These are phyloP conservation scores for Bisporella sp. DNA, from an alignment of 2,329 filamentous ascomycete species.

Conservation along the genomic window DNA sequence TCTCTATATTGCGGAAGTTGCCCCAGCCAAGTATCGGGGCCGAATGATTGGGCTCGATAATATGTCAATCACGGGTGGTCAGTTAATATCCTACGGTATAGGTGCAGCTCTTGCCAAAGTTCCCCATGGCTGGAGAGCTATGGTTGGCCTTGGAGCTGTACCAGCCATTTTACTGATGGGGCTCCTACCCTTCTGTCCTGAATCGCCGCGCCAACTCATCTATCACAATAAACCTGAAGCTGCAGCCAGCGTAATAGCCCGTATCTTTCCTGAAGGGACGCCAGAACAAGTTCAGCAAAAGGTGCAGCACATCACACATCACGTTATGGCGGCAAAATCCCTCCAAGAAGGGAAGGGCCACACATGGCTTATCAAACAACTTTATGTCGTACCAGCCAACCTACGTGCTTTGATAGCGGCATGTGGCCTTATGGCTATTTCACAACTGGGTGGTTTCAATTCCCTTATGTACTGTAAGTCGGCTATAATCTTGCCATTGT, in stretches of 20 bases:
- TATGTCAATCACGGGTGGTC: slow-evolving; percentile 58
- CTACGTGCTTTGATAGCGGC: slow-evolving; percentile 38
- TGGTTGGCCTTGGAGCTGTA: slow-evolving; percentile 64
- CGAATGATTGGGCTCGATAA: slow-evolving; percentile 65
- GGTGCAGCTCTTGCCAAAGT: slow-evolving; percentile 53
- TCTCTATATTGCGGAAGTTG: slow-evolving; percentile 64
- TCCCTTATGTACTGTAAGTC: slow-evolving; percentile 33
- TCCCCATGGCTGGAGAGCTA: slow-evolving; percentile 56
- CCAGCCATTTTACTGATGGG: slow-evolving; percentile 54
- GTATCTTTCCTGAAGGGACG: slow-evolving; percentile 36
- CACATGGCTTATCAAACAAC: slow-evolving; percentile 37
- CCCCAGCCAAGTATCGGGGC: slow-evolving; percentile 56
- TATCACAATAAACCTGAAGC: slow-evolving; percentile 53
- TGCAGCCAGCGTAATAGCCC: slow-evolving; percentile 31
- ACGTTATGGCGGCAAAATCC: slow-evolving; percentile 33
- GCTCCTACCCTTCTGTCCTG: slow-evolving; percentile 58
- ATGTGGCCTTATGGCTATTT: slow-evolving; percentile 45
- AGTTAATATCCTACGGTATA: slow-evolving; percentile 59
- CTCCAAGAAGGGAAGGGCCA: slow-evolving; percentile 33
- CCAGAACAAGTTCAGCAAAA: slow-evolving; percentile 37
- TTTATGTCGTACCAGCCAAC: slow-evolving; percentile 37
- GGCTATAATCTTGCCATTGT: too few relatives aligned
- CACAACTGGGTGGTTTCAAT: slow-evolving; percentile 40
- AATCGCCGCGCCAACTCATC: slow-evolving; percentile 62
- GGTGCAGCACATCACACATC: slow-evolving; percentile 33